These are phyloP conservation scores for Metarhizium brunneum DNA, from an alignment of 2,329 filamentous ascomycete species.

Conservation along the genomic window DNA sequence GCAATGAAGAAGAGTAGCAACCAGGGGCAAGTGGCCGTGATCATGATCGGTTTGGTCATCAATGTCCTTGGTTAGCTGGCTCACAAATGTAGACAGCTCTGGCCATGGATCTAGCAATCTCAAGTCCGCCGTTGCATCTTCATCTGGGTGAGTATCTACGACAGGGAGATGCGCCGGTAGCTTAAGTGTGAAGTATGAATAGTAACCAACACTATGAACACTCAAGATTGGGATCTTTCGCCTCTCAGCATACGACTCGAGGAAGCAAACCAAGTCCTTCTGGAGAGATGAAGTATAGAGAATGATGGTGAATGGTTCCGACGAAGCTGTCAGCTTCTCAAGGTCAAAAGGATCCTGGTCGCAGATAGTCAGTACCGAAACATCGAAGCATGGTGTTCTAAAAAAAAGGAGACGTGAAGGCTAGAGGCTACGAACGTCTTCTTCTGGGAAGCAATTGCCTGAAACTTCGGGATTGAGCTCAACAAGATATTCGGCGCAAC, in stretches of 20 bases:
- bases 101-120: conserved; percentile 80
- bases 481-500: conserved; percentile 64
- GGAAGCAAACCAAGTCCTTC: conserved; percentile 30
- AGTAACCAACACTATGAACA: conserved; percentile 85
- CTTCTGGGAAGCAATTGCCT: conserved; percentile 57
- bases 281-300: conserved; percentile 44
- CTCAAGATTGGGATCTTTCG: conserved; percentile 67
- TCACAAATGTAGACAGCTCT: conserved; percentile 61
- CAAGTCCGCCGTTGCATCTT: conserved; percentile 75
- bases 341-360: conserved; percentile 25
- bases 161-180: conserved; percentile 78
- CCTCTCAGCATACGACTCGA: conserved; percentile 39
- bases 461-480: conserved; percentile 92
- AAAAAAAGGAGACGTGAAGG: not conserved
- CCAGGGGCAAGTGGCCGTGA: conserved; percentile 86
- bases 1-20: conserved; percentile 74
- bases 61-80: conserved; percentile 58
- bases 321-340: conserved; percentile 28
- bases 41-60: conserved; percentile 65
- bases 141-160: conserved; percentile 90
- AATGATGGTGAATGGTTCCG: conserved; percentile 41
- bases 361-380: not conserved
- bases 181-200: conserved; percentile 75
- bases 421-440: conserved; percentile 17
- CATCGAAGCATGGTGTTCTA: not conserved